Percentiles rank a stretch among this genome's conserved stretches.
phyloP scores from a whole-genome alignment of 192 early-diverging fungal genomes.

The Umbelopsis vinacea region DNA sequence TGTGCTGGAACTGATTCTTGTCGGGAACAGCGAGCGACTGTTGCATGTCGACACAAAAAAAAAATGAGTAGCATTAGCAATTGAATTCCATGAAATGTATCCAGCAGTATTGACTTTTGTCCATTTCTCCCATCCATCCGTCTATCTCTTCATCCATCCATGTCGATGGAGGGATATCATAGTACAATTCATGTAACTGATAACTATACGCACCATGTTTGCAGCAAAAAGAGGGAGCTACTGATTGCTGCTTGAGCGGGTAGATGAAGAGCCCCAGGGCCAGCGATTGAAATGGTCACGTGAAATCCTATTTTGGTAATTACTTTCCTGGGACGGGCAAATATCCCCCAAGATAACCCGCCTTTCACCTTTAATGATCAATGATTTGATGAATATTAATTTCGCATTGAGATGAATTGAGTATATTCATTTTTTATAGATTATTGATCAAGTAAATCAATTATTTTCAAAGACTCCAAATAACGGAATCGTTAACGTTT shows the following conservation, averaged over 20 bases:
- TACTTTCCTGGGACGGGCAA: not conserved
- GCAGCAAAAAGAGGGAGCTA: conserved; percentile 16
- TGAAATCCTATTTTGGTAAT: not conserved
- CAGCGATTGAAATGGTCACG: not conserved
- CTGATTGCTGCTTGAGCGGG: not conserved
- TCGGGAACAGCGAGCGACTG: conserved; percentile 90
- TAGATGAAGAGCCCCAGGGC: not conserved
- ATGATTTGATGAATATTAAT: too few relatives aligned
- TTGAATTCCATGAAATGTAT: not conserved
- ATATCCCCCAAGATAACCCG: too few relatives aligned
- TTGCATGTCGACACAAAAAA: not conserved
- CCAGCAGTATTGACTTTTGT: too few relatives aligned
- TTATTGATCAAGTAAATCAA: too few relatives aligned
- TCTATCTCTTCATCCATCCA: conserved; percentile 4
- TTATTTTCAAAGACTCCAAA: too few relatives aligned
- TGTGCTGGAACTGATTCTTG: conserved; percentile 95
- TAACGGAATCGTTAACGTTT: too few relatives aligned
- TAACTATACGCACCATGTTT: conserved; percentile 18
- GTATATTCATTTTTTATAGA: too few relatives aligned
- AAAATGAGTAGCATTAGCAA: conserved; percentile 4
- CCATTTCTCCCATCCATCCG: conserved; percentile 13
- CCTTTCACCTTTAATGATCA: too few relatives aligned
- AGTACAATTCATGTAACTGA: not conserved
- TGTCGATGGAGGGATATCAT: not conserved
- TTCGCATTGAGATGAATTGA: too few relatives aligned